Evolutionary conservation across 176 grass and related monocot species (phyloP).

Genomic region (Poa annua): DNA sequence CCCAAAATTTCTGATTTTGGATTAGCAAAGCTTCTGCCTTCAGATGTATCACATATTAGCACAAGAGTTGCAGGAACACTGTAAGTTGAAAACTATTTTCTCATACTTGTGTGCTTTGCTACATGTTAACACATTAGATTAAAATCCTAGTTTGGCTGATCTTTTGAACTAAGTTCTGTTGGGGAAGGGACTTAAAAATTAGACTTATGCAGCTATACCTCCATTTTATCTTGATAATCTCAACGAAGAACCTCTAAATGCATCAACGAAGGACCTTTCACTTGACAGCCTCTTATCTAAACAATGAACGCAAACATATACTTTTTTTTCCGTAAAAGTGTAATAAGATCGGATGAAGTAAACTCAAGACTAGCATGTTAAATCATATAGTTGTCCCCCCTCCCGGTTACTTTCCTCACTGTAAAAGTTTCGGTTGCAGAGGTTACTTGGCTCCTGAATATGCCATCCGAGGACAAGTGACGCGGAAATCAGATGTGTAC

Average conservation of each 20-base stretch:
- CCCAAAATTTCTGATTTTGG: slow-evolving; percentile 88
- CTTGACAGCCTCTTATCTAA: too few species aligned
- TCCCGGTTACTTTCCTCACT: slow-evolving; percentile 1
- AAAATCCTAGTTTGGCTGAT: neutral
- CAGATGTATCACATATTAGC: slow-evolving; percentile 75
- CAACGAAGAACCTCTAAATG: too few species aligned
- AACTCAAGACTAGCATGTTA: neutral
- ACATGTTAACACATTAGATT: neutral
- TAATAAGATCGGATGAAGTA: neutral
- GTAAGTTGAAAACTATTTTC: slow-evolving; percentile 51
- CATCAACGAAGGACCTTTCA: too few species aligned
- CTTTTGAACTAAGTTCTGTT: neutral
- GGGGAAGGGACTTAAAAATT: neutral
- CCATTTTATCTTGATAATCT: neutral
- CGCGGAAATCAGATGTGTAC: slow-evolving; percentile 81
- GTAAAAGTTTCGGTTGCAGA: slow-evolving; percentile 42
- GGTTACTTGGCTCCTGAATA: slow-evolving; percentile 88
- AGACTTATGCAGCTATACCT: neutral
- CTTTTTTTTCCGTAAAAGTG: neutral
- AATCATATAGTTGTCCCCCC: neutral
- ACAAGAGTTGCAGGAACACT: slow-evolving; percentile 79
- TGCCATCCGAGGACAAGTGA: slow-evolving; percentile 81
- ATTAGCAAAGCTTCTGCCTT: slow-evolving; percentile 69
- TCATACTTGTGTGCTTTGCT: neutral
- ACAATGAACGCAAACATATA: neutral